These are phyloP conservation scores for Neonectria neomacrospora DNA, from an alignment of 2,329 filamentous ascomycete species.

Conservation along the genomic window DNA sequence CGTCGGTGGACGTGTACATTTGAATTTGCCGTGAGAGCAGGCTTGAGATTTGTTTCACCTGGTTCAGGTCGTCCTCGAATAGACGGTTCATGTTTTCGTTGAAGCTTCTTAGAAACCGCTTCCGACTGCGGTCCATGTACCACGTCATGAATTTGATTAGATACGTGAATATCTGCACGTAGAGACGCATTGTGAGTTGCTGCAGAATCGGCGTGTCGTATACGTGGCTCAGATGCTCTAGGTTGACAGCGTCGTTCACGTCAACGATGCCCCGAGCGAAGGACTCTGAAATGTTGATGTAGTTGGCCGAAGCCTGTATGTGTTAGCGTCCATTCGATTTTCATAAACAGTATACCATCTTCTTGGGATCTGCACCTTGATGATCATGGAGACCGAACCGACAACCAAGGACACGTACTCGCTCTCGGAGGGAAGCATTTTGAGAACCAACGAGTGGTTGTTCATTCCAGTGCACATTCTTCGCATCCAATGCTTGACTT, in stretches of 20 bases:
- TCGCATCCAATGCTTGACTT: conserved; percentile 23
- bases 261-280: conserved; percentile 30
- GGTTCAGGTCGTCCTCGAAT: conserved; percentile 23
- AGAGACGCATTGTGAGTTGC: conserved; percentile 31
- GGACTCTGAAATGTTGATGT: conserved; percentile 28
- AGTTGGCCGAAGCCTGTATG: conserved; percentile 29
- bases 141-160: conserved; percentile 33
- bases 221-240: conserved; percentile 20
- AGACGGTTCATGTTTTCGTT: conserved; percentile 23
- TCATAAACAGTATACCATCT: neutral
- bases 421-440: conserved; percentile 30
- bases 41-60: conserved; percentile 18
- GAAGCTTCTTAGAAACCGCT: conserved; percentile 29
- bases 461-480: conserved; percentile 30
- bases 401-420: conserved; percentile 29
- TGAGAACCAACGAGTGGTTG: conserved; percentile 31
- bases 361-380: conserved; percentile 19
- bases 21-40: conserved; percentile 22
- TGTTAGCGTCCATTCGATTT: too few species aligned
- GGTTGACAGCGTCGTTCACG: conserved; percentile 33
- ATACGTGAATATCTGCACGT: conserved; percentile 30
- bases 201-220: conserved; percentile 17
- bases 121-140: conserved; percentile 27
- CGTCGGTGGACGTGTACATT: conserved; percentile 26
- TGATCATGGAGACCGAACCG: conserved; percentile 29